A percentile compares a stretch with the other conserved stretches of the same genome.
Evolutionary conservation across 805 yeast species (phyloP).

Genomic region (Ogataea chonburiensis): DNA sequence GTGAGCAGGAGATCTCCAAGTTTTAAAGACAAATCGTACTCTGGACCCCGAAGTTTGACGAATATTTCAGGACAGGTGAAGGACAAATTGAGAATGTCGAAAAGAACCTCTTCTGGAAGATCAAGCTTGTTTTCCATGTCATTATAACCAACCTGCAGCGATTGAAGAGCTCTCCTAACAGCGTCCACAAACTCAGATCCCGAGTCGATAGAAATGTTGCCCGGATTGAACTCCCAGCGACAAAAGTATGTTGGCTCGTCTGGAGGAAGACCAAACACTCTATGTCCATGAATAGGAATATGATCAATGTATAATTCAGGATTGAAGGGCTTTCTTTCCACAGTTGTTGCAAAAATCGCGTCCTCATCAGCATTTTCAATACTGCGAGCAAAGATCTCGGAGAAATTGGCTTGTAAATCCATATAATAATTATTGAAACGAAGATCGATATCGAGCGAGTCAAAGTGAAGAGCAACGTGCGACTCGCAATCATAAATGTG

Average conservation of each 20-base stretch:
- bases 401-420: constrained; percentile 79
- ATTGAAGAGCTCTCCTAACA: constrained; percentile 41
- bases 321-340: constrained; percentile 15
- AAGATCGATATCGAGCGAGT: constrained; percentile 71
- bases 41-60: constrained; percentile 41
- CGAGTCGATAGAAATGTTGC: constrained; percentile 54
- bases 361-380: constrained; percentile 27
- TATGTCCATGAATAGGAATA: constrained; percentile 72
- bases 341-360: constrained; percentile 28
- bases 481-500: constrained; percentile 61
- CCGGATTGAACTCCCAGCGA: constrained; percentile 82
- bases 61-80: constrained; percentile 50
- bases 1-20: constrained; percentile 36
- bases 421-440: constrained; percentile 88
- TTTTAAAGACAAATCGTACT: constrained; percentile 25
- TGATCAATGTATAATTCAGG: constrained; percentile 59
- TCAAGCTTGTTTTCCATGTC: constrained; percentile 78
- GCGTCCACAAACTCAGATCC: constrained; percentile 45
- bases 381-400: constrained; percentile 49
- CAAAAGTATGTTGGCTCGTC: constrained; percentile 83
- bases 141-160: constrained; percentile 59
- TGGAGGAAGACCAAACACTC: constrained; percentile 93
- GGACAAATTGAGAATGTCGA: constrained; percentile 68
- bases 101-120: constrained; percentile 51
- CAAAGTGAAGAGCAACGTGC: constrained; percentile 61